Conservation (phyloP, 2,329 filamentous ascomycete species). For the Neofusicoccum parvum region DNA sequence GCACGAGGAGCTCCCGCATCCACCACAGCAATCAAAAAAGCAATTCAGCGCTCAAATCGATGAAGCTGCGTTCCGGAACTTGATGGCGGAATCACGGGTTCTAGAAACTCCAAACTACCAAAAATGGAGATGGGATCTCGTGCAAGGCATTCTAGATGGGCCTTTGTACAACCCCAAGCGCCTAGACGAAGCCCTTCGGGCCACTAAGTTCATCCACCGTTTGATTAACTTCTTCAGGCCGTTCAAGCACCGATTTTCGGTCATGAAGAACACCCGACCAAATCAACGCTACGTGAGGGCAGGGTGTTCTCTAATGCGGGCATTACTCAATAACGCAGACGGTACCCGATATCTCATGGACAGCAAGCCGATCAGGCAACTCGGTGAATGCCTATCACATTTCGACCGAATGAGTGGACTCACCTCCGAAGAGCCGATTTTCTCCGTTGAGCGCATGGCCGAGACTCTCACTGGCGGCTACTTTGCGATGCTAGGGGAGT, state of each 20-base stretch:
- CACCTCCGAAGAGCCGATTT: slow-evolving; percentile 84
- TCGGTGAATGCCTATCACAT: slow-evolving; percentile 94
- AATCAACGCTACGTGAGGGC: slow-evolving; percentile 93
- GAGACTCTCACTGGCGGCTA: slow-evolving; percentile 92
- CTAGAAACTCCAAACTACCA: slow-evolving; percentile 84
- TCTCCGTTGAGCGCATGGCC: slow-evolving; percentile 79
- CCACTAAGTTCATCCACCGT: slow-evolving; percentile 93
- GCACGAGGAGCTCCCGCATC: slow-evolving; percentile 23
- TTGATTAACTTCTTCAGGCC: slow-evolving; percentile 93
- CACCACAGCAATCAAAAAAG: slow-evolving; percentile 46
- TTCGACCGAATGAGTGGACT: slow-evolving; percentile 77
- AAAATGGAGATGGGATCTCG: slow-evolving; percentile 98
- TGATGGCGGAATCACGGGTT: slow-evolving; percentile 78
- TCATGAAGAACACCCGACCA: slow-evolving; percentile 84
- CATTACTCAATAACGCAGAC: slow-evolving; percentile 81
- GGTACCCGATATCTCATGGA: slow-evolving; percentile 84
- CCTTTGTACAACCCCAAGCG: slow-evolving; percentile 88
- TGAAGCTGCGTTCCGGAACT: slow-evolving; percentile 62
- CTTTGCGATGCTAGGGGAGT: slow-evolving; percentile 84
- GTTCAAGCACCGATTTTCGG: slow-evolving; percentile 94
- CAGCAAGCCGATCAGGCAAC: slow-evolving; percentile 89
- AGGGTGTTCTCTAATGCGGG: slow-evolving; percentile 85
- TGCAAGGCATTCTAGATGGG: slow-evolving; percentile 87
- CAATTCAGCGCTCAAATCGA: slow-evolving; percentile 59
- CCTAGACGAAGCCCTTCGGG: slow-evolving; percentile 90